A percentile compares a stretch with the other conserved stretches of the same genome.
Conservation (phyloP, 192 early-diverging fungal genomes). For the Phycomyces blakesleeanus region DNA sequence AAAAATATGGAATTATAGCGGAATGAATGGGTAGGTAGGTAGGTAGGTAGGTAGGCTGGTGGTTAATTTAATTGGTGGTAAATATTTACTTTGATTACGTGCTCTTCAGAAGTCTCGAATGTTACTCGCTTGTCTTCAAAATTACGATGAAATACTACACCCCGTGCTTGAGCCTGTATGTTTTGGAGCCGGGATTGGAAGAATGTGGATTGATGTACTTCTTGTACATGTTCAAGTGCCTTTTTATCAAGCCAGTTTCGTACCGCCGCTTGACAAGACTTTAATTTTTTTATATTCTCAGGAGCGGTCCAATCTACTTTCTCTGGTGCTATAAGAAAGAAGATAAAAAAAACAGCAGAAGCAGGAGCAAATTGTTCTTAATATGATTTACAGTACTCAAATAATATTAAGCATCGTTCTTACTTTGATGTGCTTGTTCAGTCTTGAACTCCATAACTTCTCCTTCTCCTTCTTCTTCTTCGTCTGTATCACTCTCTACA, state of each 20-base stretch:
- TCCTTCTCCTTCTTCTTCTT: conserved; percentile 19
- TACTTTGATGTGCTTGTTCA: background rate
- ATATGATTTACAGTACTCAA: too few species aligned
- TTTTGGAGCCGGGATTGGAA: conserved; percentile 14
- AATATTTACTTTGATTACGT: conserved; percentile 37
- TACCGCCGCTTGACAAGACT: conserved; percentile 10
- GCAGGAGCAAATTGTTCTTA: too few species aligned
- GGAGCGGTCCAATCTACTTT: conserved; percentile 5
- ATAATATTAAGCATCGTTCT: too few species aligned
- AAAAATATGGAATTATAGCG: too few species aligned
- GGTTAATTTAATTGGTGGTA: too few species aligned
- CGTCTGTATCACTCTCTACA: conserved; percentile 35
- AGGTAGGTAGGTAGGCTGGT: too few species aligned
- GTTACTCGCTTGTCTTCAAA: conserved; percentile 50
- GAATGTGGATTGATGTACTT: conserved; percentile 9
- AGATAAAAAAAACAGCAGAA: too few species aligned
- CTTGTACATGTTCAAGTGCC: conserved; percentile 16
- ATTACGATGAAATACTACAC: conserved; percentile 48
- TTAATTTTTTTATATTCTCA: conserved; percentile 5
- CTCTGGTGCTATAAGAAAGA: background rate
- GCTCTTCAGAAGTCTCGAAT: conserved; percentile 49
- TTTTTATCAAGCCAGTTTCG: conserved; percentile 3
- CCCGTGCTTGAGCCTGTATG: conserved; percentile 55
- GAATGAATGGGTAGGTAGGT: too few species aligned
- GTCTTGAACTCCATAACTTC: conserved; percentile 36